phyloP scores from a whole-genome alignment of 2,329 filamentous ascomycete species.

The Trichophyton verrucosum region DNA sequence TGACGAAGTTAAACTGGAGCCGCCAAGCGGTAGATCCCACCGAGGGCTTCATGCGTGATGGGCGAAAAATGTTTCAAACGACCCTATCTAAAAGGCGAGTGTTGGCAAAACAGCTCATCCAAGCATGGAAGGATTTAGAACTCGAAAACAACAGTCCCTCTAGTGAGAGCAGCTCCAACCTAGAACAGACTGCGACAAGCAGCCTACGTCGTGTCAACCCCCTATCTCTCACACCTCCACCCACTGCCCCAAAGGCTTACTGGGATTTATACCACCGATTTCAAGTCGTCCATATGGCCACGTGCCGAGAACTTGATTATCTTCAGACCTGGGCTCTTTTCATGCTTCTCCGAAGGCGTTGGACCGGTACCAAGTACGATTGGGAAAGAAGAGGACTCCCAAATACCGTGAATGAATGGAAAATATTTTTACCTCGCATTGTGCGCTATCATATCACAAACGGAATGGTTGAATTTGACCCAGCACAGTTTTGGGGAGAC shows the following conservation, averaged over 20 bases:
- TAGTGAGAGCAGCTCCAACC: background rate
- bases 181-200: too few species aligned
- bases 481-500: conserved; percentile 16
- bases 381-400: conserved; percentile 32
- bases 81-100: conserved; percentile 19
- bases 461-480: conserved; percentile 31
- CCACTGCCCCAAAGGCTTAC: conserved; percentile 4
- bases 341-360: conserved; percentile 10
- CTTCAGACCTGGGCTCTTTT: conserved; percentile 13
- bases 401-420: conserved; percentile 37
- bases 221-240: background rate
- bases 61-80: conserved; percentile 21
- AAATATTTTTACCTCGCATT: conserved; percentile 32
- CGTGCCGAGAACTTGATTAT: conserved; percentile 9
- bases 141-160: background rate
- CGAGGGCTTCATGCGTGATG: conserved; percentile 19
- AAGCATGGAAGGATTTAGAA: background rate
- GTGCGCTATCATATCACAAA: conserved; percentile 27
- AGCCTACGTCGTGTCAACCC: background rate
- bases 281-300: conserved; percentile 7
- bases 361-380: conserved; percentile 11
- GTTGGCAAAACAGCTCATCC: conserved; percentile 2
- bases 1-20: conserved; percentile 22
- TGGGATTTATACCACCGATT: conserved; percentile 11
- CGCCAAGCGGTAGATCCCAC: conserved; percentile 15